phyloP scores from a whole-genome alignment of 192 early-diverging fungal species.

The Funneliformis geosporum region DNA sequence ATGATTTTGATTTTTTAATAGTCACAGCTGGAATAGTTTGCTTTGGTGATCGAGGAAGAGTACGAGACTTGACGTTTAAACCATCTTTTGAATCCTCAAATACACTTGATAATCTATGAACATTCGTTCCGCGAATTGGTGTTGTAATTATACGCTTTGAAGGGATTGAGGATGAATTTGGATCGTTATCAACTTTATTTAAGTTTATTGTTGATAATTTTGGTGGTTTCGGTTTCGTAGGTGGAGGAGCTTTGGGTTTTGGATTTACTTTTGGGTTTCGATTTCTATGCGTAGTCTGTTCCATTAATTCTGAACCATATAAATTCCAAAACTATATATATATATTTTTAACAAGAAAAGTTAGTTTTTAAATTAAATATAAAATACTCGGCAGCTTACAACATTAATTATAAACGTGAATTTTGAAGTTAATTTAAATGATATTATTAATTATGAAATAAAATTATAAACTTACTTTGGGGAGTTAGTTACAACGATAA shows the following conservation, averaged over 20 bases:
- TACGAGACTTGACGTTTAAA: background rate
- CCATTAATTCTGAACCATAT: too few species aligned
- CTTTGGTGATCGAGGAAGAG: constrained; percentile 16
- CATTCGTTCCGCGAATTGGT: constrained; percentile 12
- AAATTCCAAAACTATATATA: too few species aligned
- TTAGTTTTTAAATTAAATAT: too few species aligned
- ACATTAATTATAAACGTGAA: too few species aligned
- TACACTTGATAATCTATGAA: constrained; percentile 29
- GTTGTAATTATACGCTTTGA: background rate
- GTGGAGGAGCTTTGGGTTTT: constrained; percentile 17
- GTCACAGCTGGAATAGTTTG: background rate
- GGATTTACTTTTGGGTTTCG: background rate
- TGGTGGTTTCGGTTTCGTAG: constrained; percentile 14
- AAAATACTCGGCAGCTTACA: too few species aligned
- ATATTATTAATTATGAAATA: too few species aligned
- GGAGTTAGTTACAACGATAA: too few species aligned
- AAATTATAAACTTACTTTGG: too few species aligned
- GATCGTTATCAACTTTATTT: constrained; percentile 15
- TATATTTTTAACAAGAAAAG: too few species aligned
- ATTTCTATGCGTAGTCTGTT: background rate
- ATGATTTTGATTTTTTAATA: background rate
- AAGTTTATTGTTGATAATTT: background rate
- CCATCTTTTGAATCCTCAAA: constrained; percentile 25
- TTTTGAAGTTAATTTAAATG: too few species aligned
- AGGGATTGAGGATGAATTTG: background rate